Conservation (phyloP, 1,139 yeast genomes). For the Lodderomyces parapsilosis region DNA sequence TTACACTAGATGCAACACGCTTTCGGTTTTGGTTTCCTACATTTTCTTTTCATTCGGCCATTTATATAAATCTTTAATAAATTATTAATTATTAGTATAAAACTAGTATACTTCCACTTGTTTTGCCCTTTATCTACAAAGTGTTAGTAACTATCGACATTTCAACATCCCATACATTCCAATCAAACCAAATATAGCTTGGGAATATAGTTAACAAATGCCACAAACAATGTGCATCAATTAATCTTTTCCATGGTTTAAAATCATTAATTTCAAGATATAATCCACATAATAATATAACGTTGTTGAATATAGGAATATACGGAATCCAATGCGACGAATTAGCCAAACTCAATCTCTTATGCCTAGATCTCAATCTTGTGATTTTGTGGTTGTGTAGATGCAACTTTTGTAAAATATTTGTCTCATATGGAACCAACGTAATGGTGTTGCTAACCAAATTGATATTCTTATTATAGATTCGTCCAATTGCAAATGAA, state of each 20-base stretch:
- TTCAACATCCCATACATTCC: slow-evolving; percentile 53
- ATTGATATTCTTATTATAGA: slow-evolving; percentile 22
- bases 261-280: slow-evolving; percentile 41
- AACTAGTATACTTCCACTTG: too few species aligned
- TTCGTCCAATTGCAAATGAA: slow-evolving; percentile 21
- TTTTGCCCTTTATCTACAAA: slow-evolving; percentile 1
- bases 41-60: too few species aligned
- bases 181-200: slow-evolving; percentile 45
- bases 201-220: slow-evolving; percentile 45
- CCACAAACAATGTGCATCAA: slow-evolving; percentile 49
- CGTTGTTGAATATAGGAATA: slow-evolving; percentile 36
- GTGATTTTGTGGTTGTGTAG: slow-evolving; percentile 18
- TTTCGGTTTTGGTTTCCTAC: too few species aligned
- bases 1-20: too few species aligned
- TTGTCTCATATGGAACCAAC: slow-evolving; percentile 41
- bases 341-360: background rate
- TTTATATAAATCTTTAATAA: too few species aligned
- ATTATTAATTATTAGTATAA: too few species aligned
- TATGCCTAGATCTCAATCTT: background rate
- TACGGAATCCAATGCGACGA: slow-evolving; percentile 24
- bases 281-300: slow-evolving; percentile 35
- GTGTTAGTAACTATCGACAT: slow-evolving; percentile 22
- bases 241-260: slow-evolving; percentile 29
- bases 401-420: slow-evolving; percentile 33
- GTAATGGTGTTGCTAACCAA: slow-evolving; percentile 38